Evolutionary conservation across 306 rosid species (phyloP).

Genomic region (Sophora flavescens): DNA sequence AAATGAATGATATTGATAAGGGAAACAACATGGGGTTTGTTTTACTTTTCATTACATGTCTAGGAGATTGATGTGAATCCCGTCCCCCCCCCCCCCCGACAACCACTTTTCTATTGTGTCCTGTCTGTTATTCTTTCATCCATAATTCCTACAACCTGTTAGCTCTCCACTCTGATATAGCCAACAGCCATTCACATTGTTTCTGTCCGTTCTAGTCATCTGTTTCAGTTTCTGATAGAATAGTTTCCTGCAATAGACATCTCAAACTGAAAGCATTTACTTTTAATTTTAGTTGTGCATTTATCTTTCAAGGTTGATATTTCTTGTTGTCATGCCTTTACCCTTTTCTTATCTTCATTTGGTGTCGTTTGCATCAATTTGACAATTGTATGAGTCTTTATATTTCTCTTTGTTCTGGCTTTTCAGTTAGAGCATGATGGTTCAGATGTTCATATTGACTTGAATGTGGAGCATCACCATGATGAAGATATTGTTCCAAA

Average conservation of each 20-base stretch:
- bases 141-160: conserved; percentile 8
- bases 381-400: conserved; percentile 24
- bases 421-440: conserved; percentile 95
- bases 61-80: conserved; percentile 11
- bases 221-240: conserved; percentile 15
- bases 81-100: background rate
- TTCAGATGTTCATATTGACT: conserved; percentile 80
- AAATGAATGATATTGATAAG: conserved; percentile 27
- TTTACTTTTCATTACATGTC: conserved; percentile 10
- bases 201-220: conserved; percentile 26
- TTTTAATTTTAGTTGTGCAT: conserved; percentile 38
- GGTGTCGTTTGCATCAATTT: conserved; percentile 29
- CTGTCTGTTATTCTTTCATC: conserved; percentile 3
- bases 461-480: conserved; percentile 76
- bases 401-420: conserved; percentile 36
- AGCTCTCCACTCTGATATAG: conserved; percentile 25
- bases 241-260: conserved; percentile 25
- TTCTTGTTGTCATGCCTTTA: conserved; percentile 16
- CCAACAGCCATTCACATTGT: conserved; percentile 12
- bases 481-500: conserved; percentile 81
- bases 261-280: conserved; percentile 29
- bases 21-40: conserved; percentile 11
- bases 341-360: conserved; percentile 35
- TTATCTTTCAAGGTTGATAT: conserved; percentile 42
- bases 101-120: conserved; percentile 1